Evolutionary conservation across 2,329 filamentous ascomycete species (phyloP), one percentile per base, ranked within the genome.

Genomic region (Trichoderma sp.): DNA sequence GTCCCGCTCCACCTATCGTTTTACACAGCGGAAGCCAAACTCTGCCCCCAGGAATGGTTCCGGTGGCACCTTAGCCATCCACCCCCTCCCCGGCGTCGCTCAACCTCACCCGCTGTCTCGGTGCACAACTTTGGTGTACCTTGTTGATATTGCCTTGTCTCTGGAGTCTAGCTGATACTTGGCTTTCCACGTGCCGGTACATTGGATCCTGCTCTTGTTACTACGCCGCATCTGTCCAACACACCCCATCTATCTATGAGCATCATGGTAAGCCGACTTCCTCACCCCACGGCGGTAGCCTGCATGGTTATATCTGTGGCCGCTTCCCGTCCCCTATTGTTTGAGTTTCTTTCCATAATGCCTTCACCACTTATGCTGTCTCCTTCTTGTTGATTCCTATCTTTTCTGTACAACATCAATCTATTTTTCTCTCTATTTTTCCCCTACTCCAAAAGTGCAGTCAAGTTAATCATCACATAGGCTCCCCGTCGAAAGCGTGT

Each of bases 221-320:
- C 80, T 79, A 79, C 78, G 78, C 80, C 77, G 78, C 77, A 81
- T 72, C 78, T 83, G 82, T 83, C 81, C 80, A 81, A 82, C 83
- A 81, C 81, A 83, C 81, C 81, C 82, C 83, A 80, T 83, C 80
- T 83, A 79, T 81, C 81, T 82, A 82, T 82, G 83, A 81, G 83
- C 82, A 86, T 83, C 81, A 88, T 88, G 87, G 87, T 88, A 87
- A 88, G 87, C 82, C 79, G 79, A 81, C 81, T 81, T 80, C 82
- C 79, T 80, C 83, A 79, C 80, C 82, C 81, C 82, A 80, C 81
- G 73, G 45, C 67, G 85, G 85, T 82, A 84, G 82, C 82, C 81
- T 86, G 85, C 85, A 87, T 72, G 81, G 80, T 83, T 86, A 85
- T 85, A 85, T 86, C 82, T 85, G 82, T 80, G 80, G 81, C 81